Conservation (phyloP, 345 rosid species). For the Euphorbia peplus region DNA sequence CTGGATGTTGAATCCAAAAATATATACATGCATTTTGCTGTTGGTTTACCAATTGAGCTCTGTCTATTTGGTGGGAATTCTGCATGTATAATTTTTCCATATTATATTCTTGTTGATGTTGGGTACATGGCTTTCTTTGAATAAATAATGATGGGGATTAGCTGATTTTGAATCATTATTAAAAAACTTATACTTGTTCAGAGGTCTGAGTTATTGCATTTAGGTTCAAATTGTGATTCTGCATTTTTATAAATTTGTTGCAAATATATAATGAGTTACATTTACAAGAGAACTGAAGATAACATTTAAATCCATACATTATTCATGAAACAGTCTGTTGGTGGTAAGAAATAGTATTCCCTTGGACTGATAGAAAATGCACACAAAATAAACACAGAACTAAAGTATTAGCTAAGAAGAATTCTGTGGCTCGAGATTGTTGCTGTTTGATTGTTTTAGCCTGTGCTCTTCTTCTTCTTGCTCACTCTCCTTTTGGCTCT, state of each 20-base stretch:
- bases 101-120: neutral
- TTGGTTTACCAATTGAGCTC: neutral
- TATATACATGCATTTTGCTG: neutral
- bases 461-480: slow-evolving; percentile 32
- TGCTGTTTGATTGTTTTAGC: slow-evolving; percentile 18
- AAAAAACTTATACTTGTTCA: neutral
- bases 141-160: neutral
- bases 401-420: slow-evolving; percentile 6
- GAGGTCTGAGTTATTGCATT: neutral
- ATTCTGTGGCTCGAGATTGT: slow-evolving; percentile 27
- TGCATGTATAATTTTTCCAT: neutral
- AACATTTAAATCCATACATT: neutral
- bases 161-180: neutral
- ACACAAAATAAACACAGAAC: neutral
- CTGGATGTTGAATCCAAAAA: too few relatives aligned
- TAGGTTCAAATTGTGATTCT: neutral
- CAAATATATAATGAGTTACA: neutral
- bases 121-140: neutral
- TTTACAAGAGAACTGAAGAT: neutral
- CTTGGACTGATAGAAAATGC: neutral
- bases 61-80: neutral
- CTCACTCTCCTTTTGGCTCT: slow-evolving; percentile 25
- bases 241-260: neutral
- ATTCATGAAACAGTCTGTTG: neutral
- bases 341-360: neutral